Conservation (phyloP, 148 eudicot species). For the Suaeda aralocaspica region DNA sequence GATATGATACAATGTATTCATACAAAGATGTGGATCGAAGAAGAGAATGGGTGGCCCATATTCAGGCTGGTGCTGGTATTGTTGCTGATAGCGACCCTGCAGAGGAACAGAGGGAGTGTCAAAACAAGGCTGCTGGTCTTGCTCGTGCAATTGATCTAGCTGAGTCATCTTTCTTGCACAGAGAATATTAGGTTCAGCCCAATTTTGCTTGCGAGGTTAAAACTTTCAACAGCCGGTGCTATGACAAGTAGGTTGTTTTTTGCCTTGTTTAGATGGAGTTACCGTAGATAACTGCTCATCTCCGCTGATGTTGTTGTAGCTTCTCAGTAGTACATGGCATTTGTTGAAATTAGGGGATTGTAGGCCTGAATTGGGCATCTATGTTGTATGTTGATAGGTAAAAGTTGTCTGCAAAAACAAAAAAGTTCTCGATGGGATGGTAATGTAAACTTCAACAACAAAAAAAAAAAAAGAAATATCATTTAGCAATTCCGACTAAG, state of each 20-base stretch:
- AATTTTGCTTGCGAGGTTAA: background rate
- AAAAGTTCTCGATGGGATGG: background rate
- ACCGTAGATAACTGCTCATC: background rate
- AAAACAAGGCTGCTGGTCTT: constrained; percentile 92
- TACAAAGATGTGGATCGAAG: constrained; percentile 56
- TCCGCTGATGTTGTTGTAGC: background rate
- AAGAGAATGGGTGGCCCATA: constrained; percentile 91
- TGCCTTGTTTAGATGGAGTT: background rate
- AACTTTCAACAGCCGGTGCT: background rate
- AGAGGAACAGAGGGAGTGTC: constrained; percentile 95
- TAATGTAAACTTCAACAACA: background rate
- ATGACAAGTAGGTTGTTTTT: background rate
- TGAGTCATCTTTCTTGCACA: constrained; percentile 77
- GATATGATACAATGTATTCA: constrained; percentile 87
- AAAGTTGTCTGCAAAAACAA: constrained; percentile 11
- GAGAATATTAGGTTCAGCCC: constrained; percentile 18
- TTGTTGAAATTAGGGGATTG: background rate
- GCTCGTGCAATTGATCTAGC: constrained; percentile 97
- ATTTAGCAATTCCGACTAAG: background rate
- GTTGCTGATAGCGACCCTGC: constrained; percentile 92
- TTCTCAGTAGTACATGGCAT: constrained; percentile 1
- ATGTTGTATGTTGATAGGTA: constrained; percentile 11
- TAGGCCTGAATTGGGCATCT: constrained; percentile 2
- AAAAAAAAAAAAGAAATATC: background rate
- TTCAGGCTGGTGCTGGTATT: constrained; percentile 96